Conservation (phyloP, 2,329 filamentous ascomycete genomes). For the Capronia americana region DNA sequence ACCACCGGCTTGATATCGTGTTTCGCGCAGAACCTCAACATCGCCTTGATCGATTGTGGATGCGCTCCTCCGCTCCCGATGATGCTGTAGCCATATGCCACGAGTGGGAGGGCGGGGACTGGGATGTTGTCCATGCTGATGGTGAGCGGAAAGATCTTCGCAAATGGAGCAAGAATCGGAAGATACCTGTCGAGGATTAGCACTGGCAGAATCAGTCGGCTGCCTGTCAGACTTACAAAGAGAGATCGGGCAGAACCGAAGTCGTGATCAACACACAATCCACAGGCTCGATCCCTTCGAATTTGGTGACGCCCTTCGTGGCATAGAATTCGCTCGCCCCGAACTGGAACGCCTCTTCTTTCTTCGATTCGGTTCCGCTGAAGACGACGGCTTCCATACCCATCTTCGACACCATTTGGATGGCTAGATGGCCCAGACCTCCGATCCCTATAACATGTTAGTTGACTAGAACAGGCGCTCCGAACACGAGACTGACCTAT, state of each 20-base stretch:
- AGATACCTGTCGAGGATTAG: constrained; percentile 38
- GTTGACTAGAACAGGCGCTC: not conserved
- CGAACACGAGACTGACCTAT: constrained; percentile 53
- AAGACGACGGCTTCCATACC: constrained; percentile 68
- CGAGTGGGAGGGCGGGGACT: constrained; percentile 26
- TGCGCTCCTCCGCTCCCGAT: constrained; percentile 32
- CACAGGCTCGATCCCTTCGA: constrained; percentile 28
- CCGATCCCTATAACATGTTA: constrained; percentile 58
- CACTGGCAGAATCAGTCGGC: not conserved
- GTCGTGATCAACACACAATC: constrained; percentile 48
- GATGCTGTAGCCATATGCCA: constrained; percentile 25
- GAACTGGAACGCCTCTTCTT: constrained; percentile 67
- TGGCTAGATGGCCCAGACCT: constrained; percentile 76
- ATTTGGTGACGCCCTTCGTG: constrained; percentile 54
- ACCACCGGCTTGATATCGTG: constrained; percentile 70
- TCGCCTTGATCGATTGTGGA: constrained; percentile 66
- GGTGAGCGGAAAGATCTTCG: constrained; percentile 47
- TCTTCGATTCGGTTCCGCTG: constrained; percentile 68
- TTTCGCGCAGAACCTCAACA: constrained; percentile 67
- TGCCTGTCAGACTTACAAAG: constrained; percentile 39
- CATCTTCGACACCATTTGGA: constrained; percentile 78
- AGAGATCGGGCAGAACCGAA: constrained; percentile 49
- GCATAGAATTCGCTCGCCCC: constrained; percentile 70
- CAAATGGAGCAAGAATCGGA: constrained; percentile 42
- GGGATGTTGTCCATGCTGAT: constrained; percentile 37